A percentile compares a stretch with the other conserved stretches of the same genome.
Evolutionary conservation across 2,329 filamentous ascomycete genomes (phyloP).

Genomic region (Setomelanomma holmii): DNA sequence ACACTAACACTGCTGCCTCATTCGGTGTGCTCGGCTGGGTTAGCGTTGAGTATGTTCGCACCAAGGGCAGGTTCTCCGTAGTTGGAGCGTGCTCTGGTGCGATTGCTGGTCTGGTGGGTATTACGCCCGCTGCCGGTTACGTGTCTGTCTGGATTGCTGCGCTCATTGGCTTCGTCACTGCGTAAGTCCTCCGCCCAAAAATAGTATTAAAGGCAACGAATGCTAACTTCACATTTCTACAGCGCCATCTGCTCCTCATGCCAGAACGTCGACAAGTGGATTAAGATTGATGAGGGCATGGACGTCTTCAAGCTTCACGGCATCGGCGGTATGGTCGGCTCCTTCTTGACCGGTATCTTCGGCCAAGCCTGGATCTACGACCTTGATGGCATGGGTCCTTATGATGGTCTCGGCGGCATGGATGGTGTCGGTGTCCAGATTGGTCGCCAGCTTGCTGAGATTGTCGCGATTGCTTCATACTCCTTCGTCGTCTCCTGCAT

Average conservation of each 20-base stretch:
- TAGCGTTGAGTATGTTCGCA: constrained; percentile 60
- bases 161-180: constrained; percentile 64
- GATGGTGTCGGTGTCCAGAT: constrained; percentile 64
- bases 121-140: constrained; percentile 63
- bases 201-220: no score
- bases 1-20: constrained; percentile 64
- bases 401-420: constrained; percentile 56
- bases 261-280: constrained; percentile 61
- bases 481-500: constrained; percentile 61
- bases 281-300: constrained; percentile 64
- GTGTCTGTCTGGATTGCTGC: constrained; percentile 62
- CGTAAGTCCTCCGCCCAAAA: neutral
- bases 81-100: constrained; percentile 65
- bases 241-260: constrained; percentile 57
- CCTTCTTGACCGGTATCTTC: constrained; percentile 66
- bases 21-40: constrained; percentile 64
- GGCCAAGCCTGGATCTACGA: constrained; percentile 57
- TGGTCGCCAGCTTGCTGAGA: constrained; percentile 63
- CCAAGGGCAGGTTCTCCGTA: constrained; percentile 61
- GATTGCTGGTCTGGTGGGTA: constrained; percentile 67
- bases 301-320: constrained; percentile 68
- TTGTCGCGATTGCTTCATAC: constrained; percentile 61
- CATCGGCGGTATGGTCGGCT: constrained; percentile 64
- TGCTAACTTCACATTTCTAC: neutral
- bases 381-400: constrained; percentile 58